Percentiles rank a stretch among this genome's conserved stretches.
Evolutionary conservation across 768 basidiomycete genomes (phyloP).

Genomic region (Coprinellus aureogranulatus): DNA sequence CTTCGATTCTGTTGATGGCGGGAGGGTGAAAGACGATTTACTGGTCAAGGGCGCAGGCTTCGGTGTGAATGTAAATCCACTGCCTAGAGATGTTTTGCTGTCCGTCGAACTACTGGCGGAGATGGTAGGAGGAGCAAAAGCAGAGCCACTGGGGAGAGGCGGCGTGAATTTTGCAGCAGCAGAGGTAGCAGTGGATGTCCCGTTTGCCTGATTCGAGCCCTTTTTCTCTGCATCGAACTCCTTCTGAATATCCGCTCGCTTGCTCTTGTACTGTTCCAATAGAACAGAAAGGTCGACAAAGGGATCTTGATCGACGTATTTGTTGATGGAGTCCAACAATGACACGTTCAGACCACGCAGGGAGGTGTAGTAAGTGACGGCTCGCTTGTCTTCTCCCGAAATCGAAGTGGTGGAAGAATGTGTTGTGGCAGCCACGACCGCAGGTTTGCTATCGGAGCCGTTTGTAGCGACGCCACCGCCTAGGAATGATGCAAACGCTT

Average conservation of each 20-base stretch:
- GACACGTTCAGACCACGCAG: constrained; percentile 76
- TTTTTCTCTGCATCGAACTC: constrained; percentile 43
- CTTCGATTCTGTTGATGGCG: constrained; percentile 5
- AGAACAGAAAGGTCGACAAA: constrained; percentile 62
- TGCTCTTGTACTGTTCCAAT: constrained; percentile 56
- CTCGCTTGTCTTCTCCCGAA: constrained; percentile 20
- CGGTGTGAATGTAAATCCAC: no score
- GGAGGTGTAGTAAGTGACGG: constrained; percentile 59
- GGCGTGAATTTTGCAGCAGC: constrained; percentile 12
- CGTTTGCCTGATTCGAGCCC: constrained; percentile 7
- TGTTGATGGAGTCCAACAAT: constrained; percentile 54
- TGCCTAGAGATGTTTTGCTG: neutral
- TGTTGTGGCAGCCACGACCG: constrained; percentile 7
- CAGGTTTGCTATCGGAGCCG: neutral
- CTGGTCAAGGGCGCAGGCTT: no score
- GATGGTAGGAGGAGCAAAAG: constrained; percentile 16
- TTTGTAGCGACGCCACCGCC: constrained; percentile 7
- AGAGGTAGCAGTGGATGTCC: constrained; percentile 5
- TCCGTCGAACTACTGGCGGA: neutral
- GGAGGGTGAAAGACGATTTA: no score
- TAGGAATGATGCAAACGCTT: constrained; percentile 51
- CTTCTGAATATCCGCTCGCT: constrained; percentile 54
- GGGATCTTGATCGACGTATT: constrained; percentile 64
- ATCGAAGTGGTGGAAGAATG: constrained; percentile 9
- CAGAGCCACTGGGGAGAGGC: neutral